These are phyloP conservation scores for Aureobasidium sp. DNA, from an alignment of 2,329 filamentous ascomycete species.

Conservation along the genomic window DNA sequence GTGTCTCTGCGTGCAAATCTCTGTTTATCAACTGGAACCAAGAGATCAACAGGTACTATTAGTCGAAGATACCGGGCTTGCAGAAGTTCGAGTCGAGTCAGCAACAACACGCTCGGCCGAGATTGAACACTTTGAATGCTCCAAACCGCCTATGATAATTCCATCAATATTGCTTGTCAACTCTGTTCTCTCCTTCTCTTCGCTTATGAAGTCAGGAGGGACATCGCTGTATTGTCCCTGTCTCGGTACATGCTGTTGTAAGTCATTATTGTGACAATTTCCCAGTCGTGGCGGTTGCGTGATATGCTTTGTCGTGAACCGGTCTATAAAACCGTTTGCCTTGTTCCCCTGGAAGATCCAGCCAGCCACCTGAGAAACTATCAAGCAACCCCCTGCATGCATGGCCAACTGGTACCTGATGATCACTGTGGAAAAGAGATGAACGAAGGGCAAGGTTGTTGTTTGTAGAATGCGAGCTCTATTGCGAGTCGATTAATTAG, in stretches of 20 bases:
- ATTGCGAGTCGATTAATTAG: constrained; percentile 8
- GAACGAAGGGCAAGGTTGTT: background rate
- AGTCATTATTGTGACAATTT: constrained; percentile 10
- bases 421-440: background rate
- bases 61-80: background rate
- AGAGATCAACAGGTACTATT: background rate
- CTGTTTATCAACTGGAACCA: background rate
- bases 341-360: background rate
- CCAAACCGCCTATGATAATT: background rate
- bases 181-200: background rate
- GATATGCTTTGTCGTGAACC: constrained; percentile 1
- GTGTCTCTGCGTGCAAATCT: constrained; percentile 10
- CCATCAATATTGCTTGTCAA: background rate
- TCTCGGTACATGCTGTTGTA: background rate
- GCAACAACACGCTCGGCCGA: background rate
- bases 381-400: constrained; percentile 8
- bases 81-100: background rate
- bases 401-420: background rate
- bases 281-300: constrained; percentile 7
- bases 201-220: background rate
- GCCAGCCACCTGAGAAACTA: constrained; percentile 4
- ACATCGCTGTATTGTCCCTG: background rate
- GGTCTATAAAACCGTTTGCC: constrained; percentile 10
- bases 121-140: background rate
- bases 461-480: constrained; percentile 5